Conservation (phyloP, 1,139 yeast species). For the Lodderomyces orthopsilosis region DNA sequence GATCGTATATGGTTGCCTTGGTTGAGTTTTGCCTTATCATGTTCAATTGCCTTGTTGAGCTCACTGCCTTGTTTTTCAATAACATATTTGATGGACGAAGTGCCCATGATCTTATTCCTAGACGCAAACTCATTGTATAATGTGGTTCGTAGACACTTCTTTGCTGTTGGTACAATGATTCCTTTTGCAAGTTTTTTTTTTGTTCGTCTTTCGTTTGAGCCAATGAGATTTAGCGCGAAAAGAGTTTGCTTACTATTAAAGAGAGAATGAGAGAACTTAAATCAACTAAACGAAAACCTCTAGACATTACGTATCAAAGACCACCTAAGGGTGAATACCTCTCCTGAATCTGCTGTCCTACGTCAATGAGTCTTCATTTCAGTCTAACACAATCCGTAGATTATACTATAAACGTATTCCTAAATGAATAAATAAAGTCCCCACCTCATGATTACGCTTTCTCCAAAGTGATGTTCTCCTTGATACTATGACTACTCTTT, state of each 20-base stretch:
- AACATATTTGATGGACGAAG: conserved; percentile 1
- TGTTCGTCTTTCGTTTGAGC: conserved; percentile 12
- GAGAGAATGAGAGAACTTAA: no score
- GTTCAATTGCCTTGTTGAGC: neutral
- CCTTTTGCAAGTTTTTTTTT: neutral
- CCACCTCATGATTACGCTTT: no score
- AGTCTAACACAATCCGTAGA: neutral
- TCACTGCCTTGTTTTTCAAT: neutral
- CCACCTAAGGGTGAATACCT: neutral
- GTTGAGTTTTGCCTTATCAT: conserved; percentile 19
- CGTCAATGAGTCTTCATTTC: no score
- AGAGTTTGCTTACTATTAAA: conserved; percentile 8
- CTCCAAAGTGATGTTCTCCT: no score
- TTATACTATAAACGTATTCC: no score
- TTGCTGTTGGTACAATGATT: conserved; percentile 23
- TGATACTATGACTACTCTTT: neutral
- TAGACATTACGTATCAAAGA: no score
- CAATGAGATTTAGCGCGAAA: conserved; percentile 23
- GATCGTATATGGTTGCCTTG: conserved; percentile 36
- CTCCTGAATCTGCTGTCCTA: neutral
- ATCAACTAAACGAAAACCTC: no score
- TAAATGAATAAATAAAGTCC: no score
- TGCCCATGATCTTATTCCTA: conserved; percentile 19
- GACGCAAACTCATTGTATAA: conserved; percentile 13
- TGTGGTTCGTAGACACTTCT: neutral